Evolutionary conservation across 2,329 filamentous ascomycete species (phyloP).

Genomic region (Thielaviopsis euricoi): DNA sequence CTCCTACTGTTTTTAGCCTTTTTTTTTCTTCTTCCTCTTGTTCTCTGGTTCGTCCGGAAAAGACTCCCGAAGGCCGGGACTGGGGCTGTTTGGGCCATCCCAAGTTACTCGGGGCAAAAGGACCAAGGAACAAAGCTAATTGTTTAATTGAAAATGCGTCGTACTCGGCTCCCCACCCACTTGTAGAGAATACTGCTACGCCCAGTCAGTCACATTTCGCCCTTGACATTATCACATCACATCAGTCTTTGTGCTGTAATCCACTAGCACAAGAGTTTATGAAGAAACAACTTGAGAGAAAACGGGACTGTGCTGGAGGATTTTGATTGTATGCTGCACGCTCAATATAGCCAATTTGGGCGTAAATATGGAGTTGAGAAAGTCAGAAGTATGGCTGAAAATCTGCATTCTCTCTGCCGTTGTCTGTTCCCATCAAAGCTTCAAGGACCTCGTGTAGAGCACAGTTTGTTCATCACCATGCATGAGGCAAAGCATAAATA

Average conservation of each 20-base stretch:
- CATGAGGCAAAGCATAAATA: not conserved
- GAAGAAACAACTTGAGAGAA: not conserved
- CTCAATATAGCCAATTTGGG: not conserved
- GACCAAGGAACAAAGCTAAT: not conserved
- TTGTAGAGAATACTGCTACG: too few species aligned
- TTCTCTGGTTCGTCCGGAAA: not conserved
- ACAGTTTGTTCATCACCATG: not conserved
- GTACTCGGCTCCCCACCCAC: too few species aligned
- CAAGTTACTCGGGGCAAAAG: slow-evolving; percentile 12
- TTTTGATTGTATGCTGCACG: not conserved
- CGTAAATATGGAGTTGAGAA: too few species aligned
- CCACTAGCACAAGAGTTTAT: not conserved
- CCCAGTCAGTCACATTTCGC: not conserved
- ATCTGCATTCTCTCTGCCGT: too few species aligned
- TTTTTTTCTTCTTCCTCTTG: not conserved
- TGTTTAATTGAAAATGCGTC: not conserved
- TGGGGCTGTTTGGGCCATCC: slow-evolving; percentile 12
- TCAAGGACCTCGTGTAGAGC: not conserved
- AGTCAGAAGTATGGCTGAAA: too few species aligned
- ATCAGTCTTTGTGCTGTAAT: not conserved
- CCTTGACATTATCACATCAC: not conserved
- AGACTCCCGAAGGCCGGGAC: slow-evolving; percentile 7
- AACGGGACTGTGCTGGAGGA: not conserved
- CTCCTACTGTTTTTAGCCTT: not conserved
- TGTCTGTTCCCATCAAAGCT: not conserved